Base-by-base conservation (phyloP, 2,329 filamentous ascomycete genomes). In the Aspergillus aculeatinus region DNA sequence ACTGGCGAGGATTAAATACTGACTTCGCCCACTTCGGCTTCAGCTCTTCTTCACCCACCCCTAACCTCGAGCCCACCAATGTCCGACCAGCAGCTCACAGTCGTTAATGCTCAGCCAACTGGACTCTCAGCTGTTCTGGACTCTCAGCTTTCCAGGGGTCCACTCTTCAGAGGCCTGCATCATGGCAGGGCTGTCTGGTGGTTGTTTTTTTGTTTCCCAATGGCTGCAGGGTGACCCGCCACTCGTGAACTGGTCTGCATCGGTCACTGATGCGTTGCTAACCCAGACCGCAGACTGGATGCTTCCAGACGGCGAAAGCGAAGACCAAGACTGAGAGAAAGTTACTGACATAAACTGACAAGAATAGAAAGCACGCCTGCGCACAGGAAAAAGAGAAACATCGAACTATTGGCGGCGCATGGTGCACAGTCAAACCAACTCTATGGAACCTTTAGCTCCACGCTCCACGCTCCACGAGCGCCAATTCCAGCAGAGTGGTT, bases 171-270 rank as follows among this genome's bases (percentile, higher is more conserved):
- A n/a, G 16, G 35, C 42, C 27, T 60, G 61, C 56, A 52, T 62
- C 51, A 55, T 42, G 59, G 53, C 64, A 61, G 63, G 66, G 67
- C 39, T 44, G 14, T 19, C 39, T 44, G 39, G 39, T 16, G 14
- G 14, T 19, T 44, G 6, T 6, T 67, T 65, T 67, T 68, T 66
- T 66, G 67, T 66, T 60, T 63, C 62, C 67, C 60, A 57, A 53
- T 61, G 61, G 39, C 67, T 68, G 70, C 68, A 70, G 66, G 53
- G 51, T 63, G 68, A 67, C 67, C 65, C 70, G 65, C 70, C 66
- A 70, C 65, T 72, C 67, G 56, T 63, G 62, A 71, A 70, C 64
- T 67, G 65, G 69, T 56, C 68, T 61, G 60, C 64, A 63, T 57
- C 57, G 57, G 57, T 55, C 63, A 58, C 25, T 33, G 51, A 25